These are phyloP conservation scores for Centaurea solstitialis DNA, from an alignment of 129 eudicot genomes.

Conservation along the genomic window DNA sequence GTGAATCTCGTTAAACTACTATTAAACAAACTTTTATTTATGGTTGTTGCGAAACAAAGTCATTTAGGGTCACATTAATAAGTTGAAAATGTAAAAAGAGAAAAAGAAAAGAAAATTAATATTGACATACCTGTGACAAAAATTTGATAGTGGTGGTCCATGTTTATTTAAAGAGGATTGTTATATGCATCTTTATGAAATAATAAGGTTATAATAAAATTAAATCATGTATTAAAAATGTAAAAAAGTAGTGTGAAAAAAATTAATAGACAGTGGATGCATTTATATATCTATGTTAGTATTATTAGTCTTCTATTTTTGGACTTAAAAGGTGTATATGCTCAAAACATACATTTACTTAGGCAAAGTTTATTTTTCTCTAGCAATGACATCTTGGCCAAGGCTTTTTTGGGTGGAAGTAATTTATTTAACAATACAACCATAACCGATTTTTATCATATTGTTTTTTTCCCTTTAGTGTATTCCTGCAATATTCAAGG, in stretches of 20 bases:
- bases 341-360: not conserved
- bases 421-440: not conserved
- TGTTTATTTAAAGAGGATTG: not conserved
- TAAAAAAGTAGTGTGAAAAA: not conserved
- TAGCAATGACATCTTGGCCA: not conserved
- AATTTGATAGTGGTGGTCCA: too few species aligned
- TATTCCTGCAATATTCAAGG: constrained; percentile 27
- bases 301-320: not conserved
- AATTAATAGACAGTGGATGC: too few species aligned
- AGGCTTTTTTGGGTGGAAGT: not conserved
- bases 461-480: constrained; percentile 18
- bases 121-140: too few species aligned
- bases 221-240: too few species aligned
- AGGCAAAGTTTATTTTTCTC: not conserved
- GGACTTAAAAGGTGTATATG: not conserved
- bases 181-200: too few species aligned
- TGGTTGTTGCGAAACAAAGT: too few species aligned
- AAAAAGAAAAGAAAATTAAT: too few species aligned
- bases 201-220: too few species aligned
- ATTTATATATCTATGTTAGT: not conserved
- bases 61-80: too few species aligned
- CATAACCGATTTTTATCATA: not conserved
- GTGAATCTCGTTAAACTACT: too few species aligned
- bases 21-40: too few species aligned
- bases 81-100: too few species aligned